Conservation (phyloP, 345 rosid genomes). For the Gossypioides kirkii region DNA sequence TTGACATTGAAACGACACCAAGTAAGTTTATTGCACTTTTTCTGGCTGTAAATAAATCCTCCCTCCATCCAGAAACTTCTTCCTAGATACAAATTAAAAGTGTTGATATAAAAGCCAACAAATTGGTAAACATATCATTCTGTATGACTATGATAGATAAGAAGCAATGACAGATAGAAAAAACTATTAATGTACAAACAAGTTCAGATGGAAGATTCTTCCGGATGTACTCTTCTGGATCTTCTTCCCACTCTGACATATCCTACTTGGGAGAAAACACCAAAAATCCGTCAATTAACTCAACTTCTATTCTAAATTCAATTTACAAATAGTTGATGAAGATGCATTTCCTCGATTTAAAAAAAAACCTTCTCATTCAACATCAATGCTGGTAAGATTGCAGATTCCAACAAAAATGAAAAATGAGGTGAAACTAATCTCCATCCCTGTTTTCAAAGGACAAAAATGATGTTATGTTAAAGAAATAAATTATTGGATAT, state of each 20-base stretch:
- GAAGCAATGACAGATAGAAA: background rate
- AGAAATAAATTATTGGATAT: background rate
- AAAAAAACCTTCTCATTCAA: constrained; percentile 66
- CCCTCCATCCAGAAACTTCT: constrained; percentile 92
- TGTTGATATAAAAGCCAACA: constrained; percentile 1
- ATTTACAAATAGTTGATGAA: background rate
- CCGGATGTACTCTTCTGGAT: constrained; percentile 77
- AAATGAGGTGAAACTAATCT: constrained; percentile 84
- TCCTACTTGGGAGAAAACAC: constrained; percentile 42
- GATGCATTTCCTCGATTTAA: background rate
- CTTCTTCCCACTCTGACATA: constrained; percentile 83
- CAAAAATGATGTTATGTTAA: constrained; percentile 6
- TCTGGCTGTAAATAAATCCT: constrained; percentile 77
- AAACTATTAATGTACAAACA: constrained; percentile 32
- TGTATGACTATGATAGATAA: background rate
- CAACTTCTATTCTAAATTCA: constrained; percentile 4
- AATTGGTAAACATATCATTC: constrained; percentile 4
- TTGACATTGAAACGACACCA: constrained; percentile 75
- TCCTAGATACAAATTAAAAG: constrained; percentile 37
- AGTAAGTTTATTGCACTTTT: constrained; percentile 85
- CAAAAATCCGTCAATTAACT: constrained; percentile 15
- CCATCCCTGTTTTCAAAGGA: constrained; percentile 65
- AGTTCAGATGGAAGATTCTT: constrained; percentile 83
- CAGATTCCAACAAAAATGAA: constrained; percentile 63
- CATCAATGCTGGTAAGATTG: constrained; percentile 67